Evolutionary conservation across 495 filamentous ascomycete species (phyloP).

Genomic region (Trichoderma asperelloides): DNA sequence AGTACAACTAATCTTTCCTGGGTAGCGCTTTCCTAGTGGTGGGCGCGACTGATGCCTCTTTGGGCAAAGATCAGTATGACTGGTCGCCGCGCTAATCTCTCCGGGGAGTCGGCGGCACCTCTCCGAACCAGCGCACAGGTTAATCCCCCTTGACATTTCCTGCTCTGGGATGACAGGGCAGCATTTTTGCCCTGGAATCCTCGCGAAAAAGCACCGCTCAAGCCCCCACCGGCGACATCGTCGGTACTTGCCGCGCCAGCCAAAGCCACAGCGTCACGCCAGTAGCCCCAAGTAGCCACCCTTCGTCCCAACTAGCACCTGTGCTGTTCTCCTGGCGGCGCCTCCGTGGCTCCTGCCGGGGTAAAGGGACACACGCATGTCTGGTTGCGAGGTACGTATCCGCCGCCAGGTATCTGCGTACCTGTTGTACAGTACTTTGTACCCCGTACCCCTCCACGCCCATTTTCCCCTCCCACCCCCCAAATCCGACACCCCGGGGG

Average conservation of each 20-base stretch:
- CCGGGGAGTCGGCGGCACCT: conserved; percentile 6
- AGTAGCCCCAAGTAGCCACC: not conserved
- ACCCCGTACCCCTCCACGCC: not conserved
- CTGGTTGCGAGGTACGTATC: conserved; percentile 4
- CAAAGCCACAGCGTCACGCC: too few species aligned
- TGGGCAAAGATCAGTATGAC: not conserved
- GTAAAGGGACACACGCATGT: not conserved
- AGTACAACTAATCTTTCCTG: not conserved
- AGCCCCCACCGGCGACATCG: too few species aligned
- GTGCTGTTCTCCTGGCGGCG: not conserved
- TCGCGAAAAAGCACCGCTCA: not conserved
- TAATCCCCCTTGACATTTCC: not conserved
- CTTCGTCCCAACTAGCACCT: not conserved
- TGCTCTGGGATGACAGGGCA: not conserved
- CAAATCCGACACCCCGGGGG: not conserved
- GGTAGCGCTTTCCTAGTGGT: not conserved
- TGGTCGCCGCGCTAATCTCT: conserved; percentile 3
- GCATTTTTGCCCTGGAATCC: conserved; percentile 1
- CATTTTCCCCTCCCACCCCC: not conserved
- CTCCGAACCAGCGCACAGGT: conserved; percentile 4
- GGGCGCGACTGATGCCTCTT: not conserved
- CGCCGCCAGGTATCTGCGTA: not conserved
- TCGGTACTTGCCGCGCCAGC: too few species aligned
- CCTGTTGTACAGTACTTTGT: not conserved
- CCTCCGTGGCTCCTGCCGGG: not conserved